These are phyloP conservation scores for Tetrapisispora iriomotensis DNA, from an alignment of 805 yeast genomes.

Conservation along the genomic window DNA sequence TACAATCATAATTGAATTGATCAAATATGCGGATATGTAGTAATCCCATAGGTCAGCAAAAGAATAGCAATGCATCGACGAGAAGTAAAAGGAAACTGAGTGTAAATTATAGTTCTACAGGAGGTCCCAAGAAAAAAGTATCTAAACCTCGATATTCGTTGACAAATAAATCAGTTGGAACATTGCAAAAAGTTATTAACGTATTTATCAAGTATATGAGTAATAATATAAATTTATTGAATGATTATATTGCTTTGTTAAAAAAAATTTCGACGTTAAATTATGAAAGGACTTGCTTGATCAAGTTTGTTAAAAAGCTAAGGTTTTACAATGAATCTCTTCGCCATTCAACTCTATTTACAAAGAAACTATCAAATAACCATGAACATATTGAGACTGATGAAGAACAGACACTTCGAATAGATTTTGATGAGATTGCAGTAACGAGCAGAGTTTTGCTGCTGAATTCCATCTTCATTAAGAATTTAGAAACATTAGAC, in stretches of 20 bases:
- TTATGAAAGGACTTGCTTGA: slow-evolving; percentile 24
- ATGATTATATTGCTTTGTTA: neutral
- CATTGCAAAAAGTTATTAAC: neutral
- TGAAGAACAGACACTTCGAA: neutral
- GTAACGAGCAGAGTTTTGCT: neutral
- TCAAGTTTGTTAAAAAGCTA: slow-evolving; percentile 29
- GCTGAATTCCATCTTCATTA: neutral
- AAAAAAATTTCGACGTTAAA: neutral
- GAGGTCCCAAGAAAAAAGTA: neutral
- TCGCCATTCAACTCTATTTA: neutral
- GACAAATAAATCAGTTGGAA: neutral
- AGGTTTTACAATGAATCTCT: slow-evolving; percentile 26
- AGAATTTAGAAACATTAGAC: slow-evolving; percentile 21
- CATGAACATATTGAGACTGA: neutral
- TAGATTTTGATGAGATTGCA: neutral
- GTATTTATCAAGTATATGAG: neutral
- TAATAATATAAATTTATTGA: neutral
- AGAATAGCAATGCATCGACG: no score
- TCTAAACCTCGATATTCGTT: neutral
- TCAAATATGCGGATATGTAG: no score
- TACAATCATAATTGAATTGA: no score
- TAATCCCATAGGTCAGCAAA: no score
- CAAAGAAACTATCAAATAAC: neutral
- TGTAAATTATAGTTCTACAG: no score
- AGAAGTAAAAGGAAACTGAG: no score